phyloP scores from a whole-genome alignment of 805 yeast species.

The Schizosaccharomyces pombe region DNA sequence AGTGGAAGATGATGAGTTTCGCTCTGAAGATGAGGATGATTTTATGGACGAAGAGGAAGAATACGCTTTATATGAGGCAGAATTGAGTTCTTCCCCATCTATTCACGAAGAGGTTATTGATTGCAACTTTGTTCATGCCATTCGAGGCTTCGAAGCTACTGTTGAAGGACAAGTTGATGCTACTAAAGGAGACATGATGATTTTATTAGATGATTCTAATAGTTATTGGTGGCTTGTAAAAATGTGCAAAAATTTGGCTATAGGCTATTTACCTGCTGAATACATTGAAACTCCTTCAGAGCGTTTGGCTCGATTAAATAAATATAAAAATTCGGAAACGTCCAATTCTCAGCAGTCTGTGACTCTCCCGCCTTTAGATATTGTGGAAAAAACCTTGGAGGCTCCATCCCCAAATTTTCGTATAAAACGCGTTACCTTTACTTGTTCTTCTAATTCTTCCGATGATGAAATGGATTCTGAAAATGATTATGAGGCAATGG shows the following conservation, averaged over 20 bases:
- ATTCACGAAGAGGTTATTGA: constrained; percentile 34
- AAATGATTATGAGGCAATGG: not conserved
- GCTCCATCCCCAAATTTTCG: not conserved
- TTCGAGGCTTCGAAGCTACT: constrained; percentile 73
- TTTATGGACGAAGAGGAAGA: constrained; percentile 14
- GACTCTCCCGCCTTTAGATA: not conserved
- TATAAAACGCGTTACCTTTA: not conserved
- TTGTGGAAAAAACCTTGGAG: too few species aligned
- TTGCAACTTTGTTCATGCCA: constrained; percentile 63
- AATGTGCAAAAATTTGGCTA: constrained; percentile 31
- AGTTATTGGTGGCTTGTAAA: constrained; percentile 91
- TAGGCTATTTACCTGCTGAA: constrained; percentile 95
- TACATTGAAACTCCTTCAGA: constrained; percentile 78
- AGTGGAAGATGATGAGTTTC: not conserved
- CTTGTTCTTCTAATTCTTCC: not conserved
- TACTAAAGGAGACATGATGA: constrained; percentile 57
- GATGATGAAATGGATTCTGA: not conserved
- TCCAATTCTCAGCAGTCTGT: not conserved
- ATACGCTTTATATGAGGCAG: constrained; percentile 10
- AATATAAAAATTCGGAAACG: constrained; percentile 70
- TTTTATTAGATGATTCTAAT: constrained; percentile 66
- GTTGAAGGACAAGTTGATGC: constrained; percentile 79
- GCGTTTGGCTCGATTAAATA: constrained; percentile 70
- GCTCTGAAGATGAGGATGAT: constrained; percentile 16
- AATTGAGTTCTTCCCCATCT: constrained; percentile 47